Evolutionary conservation across 2,329 filamentous ascomycete genomes (phyloP).

Genomic region (Diaporthe australafricana): DNA sequence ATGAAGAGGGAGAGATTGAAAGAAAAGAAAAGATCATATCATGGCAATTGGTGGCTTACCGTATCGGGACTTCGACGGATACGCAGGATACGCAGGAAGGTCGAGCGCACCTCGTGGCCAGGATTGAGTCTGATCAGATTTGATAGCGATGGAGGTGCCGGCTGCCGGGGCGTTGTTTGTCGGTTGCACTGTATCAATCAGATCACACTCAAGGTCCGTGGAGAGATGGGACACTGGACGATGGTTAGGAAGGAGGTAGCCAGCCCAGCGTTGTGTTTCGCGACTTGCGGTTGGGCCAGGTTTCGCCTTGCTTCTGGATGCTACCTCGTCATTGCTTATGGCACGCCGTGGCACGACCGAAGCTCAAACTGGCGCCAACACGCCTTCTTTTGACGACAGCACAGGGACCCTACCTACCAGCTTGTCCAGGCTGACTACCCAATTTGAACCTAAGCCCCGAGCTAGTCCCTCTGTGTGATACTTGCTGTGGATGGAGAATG

Average conservation of each 20-base stretch:
- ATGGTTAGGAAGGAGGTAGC: slow-evolving; percentile 19
- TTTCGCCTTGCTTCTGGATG: slow-evolving; percentile 17
- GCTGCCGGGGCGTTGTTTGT: slow-evolving; percentile 1
- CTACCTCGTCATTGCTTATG: slow-evolving; percentile 15
- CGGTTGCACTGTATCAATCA: neutral
- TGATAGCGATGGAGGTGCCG: neutral
- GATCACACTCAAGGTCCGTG: neutral
- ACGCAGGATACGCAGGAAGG: neutral
- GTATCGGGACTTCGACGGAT: slow-evolving; percentile 7
- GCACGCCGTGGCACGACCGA: neutral
- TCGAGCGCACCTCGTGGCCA: neutral
- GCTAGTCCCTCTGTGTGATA: slow-evolving; percentile 3
- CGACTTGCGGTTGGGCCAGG: neutral
- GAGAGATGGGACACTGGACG: neutral
- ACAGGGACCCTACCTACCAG: no score
- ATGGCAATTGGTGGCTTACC: slow-evolving; percentile 1
- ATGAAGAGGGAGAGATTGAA: neutral
- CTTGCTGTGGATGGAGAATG: neutral
- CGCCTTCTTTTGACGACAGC: slow-evolving; percentile 14
- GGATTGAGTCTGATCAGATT: neutral
- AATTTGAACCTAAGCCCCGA: slow-evolving; percentile 2
- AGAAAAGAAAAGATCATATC: neutral
- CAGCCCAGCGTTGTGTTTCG: slow-evolving; percentile 12
- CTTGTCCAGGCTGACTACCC: neutral
- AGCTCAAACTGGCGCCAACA: slow-evolving; percentile 22